Evolutionary conservation across 192 early-diverging fungal genomes (phyloP), one percentile per base, ranked within the genome.

Genomic region (Mortierella claussenii): DNA sequence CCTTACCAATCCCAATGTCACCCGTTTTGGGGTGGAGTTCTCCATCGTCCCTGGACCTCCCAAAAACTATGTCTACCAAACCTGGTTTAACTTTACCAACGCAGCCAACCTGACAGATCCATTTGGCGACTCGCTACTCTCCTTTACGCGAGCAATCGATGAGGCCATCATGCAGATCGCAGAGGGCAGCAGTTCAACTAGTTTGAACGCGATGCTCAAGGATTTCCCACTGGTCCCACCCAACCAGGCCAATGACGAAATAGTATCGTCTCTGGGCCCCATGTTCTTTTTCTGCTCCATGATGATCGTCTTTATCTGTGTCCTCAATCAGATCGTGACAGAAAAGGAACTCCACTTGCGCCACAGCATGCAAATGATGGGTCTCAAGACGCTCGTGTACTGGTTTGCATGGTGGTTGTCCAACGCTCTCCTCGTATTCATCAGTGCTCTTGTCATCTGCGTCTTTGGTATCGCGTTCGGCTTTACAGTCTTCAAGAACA

Each of bases 321-420:
- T 83, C 31, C 80, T 93, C 42, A 89, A 91, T 62, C 87, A 85
- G 28, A 87, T 93, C 48, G 91, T 93, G 0, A 70, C 85, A 17
- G 92, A 93, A 65, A 93, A 93, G 69, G 92, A 93, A 56, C 65
- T 68, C 27, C 88, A 91, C 50, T 67, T 93, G 61, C 83, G 88
- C 15, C 87, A 88, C 58, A 86, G 84, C 45, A 89, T 93, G 87
- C 83, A 91, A 30, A 90, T 92, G 85, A 92, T 93, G 90, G 92
- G 92, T n/a, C 82, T 93, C 31, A 88, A 86, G 68, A 68, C 69
- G 11, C 57, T 79, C 28, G 84, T 90, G 2, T 93, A 90, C 66
- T 93, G 91, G 91, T 42, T 90, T 44, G 81, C 81, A 6, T 83
- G 87, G 71, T 91, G 86, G 59, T 32, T 93, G 27, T 84, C 83